A percentile compares a stretch with the other conserved stretches of the same genome.
Evolutionary conservation across 73 alveolate genomes (phyloP).

Genomic region (Paramecium biaurelia): DNA sequence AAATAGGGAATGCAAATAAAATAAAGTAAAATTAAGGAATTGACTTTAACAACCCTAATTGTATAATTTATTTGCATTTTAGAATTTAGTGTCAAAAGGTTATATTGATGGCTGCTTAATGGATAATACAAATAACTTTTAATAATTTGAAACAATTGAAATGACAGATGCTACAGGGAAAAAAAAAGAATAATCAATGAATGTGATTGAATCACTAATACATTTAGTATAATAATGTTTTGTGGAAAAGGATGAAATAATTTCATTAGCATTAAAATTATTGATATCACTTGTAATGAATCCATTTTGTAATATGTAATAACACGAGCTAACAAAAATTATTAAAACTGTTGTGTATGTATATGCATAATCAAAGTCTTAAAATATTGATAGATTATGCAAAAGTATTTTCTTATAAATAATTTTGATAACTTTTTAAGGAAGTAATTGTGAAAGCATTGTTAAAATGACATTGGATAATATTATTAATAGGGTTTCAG

Average conservation of each 20-base stretch:
- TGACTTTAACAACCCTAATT: background rate
- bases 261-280: background rate
- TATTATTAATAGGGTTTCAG: background rate
- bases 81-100: background rate
- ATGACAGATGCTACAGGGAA: background rate
- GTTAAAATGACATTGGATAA: background rate
- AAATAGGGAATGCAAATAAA: background rate
- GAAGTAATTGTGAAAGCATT: background rate
- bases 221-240: background rate
- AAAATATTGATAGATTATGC: background rate
- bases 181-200: background rate
- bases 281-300: constrained; percentile 8
- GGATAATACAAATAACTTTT: background rate
- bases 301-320: constrained; percentile 7
- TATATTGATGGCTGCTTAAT: background rate
- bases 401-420: background rate
- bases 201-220: constrained; percentile 2
- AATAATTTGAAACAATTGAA: background rate
- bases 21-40: constrained; percentile 3
- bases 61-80: background rate
- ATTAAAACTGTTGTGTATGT: constrained; percentile 10
- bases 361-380: constrained; percentile 2
- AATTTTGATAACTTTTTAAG: background rate
- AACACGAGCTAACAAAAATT: background rate
- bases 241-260: constrained; percentile 28